Conservation (phyloP, 2,329 filamentous ascomycete genomes). For the Aspergillus vadensis region DNA sequence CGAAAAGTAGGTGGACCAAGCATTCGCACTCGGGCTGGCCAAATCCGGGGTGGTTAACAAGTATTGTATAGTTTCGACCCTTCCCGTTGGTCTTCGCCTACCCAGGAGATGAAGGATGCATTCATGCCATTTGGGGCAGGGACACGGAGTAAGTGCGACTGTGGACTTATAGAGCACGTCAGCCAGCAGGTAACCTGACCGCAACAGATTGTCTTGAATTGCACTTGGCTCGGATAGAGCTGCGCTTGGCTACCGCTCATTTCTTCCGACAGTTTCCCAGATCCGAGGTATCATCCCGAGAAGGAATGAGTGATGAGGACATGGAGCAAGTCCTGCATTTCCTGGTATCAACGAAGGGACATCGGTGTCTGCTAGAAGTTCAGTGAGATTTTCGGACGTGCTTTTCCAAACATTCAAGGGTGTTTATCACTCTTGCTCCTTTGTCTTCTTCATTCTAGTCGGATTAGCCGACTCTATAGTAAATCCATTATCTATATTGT, state of each 20-base stretch:
- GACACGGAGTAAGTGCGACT: conserved; percentile 52
- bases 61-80: conserved; percentile 27
- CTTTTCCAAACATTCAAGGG: too few relatives aligned
- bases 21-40: not conserved
- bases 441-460: not conserved
- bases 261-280: conserved; percentile 50
- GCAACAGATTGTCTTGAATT: conserved; percentile 63
- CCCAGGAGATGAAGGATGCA: conserved; percentile 52
- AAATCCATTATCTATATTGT: too few relatives aligned
- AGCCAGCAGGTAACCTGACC: not conserved
- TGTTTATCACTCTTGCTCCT: too few relatives aligned
- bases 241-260: conserved; percentile 53
- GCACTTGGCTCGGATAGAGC: conserved; percentile 64
- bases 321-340: conserved; percentile 34
- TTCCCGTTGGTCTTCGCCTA: conserved; percentile 28
- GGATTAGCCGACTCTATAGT: not conserved
- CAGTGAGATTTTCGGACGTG: not conserved
- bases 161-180: not conserved
- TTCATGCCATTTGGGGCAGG: conserved; percentile 72
- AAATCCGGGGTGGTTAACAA: conserved; percentile 43
- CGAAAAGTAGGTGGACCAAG: conserved; percentile 48
- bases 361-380: not conserved
- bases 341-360: not conserved
- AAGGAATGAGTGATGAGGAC: conserved; percentile 37
- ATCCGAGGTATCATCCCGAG: conserved; percentile 22